Evolutionary conservation across 371 early-diverging fungal genomes (phyloP), one percentile per base, ranked within the genome.

Genomic region (Chytridiales sp.): DNA sequence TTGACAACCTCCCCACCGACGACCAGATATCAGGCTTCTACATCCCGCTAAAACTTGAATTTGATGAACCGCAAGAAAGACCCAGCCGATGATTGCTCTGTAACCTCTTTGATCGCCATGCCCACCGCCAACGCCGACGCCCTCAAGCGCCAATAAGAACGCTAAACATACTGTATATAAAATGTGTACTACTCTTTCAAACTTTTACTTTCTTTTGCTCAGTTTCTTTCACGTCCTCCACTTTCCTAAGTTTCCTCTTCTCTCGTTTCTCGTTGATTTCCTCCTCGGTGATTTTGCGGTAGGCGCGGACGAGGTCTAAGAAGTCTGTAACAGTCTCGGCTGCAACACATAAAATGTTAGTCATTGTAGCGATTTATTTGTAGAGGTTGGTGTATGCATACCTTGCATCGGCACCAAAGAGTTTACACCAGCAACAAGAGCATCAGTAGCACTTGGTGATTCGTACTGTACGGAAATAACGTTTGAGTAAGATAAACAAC

Each of bases 211-310:
- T 9, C 3, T 29, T 49, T 19, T 49, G 26, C 50, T 34, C 50
- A 11, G 39, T 15, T 2, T 2, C 27, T 22, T 29, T 34, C 8
- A 9, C 34, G 3, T 52, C 55, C n/a, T 41, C 42, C 3, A 21
- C 55, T 22, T 21, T 32, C 22, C n/a, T n/a, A n/a, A n/a, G n/a
- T 43, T 54, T 54, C 35, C 34, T 42, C 1, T 42, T 40, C 35
- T 36, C 24, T 27, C 40, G 22, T n/a, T 32, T 30, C 29, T 61
- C 54, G 11, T 46, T n/a, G 11, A 50, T 11, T 31, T 62, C 63
- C 24, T 62, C 63, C 29, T 62, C 63, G 1, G 55, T 54, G 35
- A 48, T 32, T 38, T 62, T 62, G 11, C 54, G 54, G 9, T 56
- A 43, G 26, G 49, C 27, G 19, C 49, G 30, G 21, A 62, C 15